Percentiles rank a stretch among this genome's conserved stretches.
phyloP scores from a whole-genome alignment of 176 grass and related monocot genomes.

The Dendrocalamus sinicus region DNA sequence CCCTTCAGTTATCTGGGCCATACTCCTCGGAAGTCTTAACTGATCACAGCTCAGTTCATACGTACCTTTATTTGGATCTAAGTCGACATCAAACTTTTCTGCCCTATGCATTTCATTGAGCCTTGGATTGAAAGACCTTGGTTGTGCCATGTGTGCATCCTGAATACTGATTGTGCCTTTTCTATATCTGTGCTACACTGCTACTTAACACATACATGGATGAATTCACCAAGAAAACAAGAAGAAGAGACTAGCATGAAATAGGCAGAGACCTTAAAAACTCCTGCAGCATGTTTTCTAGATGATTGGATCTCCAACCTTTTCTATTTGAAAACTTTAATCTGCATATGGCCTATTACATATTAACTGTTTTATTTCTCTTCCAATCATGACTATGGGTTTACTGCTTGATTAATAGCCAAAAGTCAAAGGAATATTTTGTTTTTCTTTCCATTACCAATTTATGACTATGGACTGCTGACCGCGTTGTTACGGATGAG shows the following conservation, averaged over 20 bases:
- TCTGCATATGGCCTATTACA: too few species aligned
- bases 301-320: too few species aligned
- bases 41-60: conserved; percentile 23
- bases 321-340: too few species aligned
- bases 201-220: neutral
- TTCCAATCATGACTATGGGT: too few species aligned
- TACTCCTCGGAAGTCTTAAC: neutral
- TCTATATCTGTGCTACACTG: neutral
- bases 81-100: conserved; percentile 1
- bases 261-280: neutral
- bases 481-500: too few species aligned
- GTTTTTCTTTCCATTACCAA: too few species aligned
- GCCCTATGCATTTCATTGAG: neutral
- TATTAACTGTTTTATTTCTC: too few species aligned
- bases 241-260: neutral
- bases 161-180: neutral
- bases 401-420: too few species aligned
- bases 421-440: too few species aligned
- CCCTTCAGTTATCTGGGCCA: too few species aligned
- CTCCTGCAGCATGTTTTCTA: too few species aligned
- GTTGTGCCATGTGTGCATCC: neutral
- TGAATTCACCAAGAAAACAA: neutral
- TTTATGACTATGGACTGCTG: too few species aligned
- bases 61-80: conserved; percentile 27
- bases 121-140: neutral